A percentile compares a stretch with the other conserved stretches of the same genome.
Evolutionary conservation across 768 basidiomycete genomes (phyloP).

Genomic region (Phanerochaete sordida): DNA sequence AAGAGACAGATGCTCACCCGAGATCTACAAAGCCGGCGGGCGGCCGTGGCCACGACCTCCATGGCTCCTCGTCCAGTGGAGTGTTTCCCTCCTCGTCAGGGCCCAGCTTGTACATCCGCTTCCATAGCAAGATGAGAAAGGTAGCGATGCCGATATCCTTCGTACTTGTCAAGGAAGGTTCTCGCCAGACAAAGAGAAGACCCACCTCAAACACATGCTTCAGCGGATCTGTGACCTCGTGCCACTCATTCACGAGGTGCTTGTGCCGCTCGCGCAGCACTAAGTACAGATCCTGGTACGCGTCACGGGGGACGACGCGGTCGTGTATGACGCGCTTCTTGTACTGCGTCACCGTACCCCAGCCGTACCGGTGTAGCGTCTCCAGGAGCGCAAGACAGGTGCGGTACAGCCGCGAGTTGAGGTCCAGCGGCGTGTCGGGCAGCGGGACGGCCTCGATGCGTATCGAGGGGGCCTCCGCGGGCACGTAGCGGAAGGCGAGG

Average conservation of each 20-base stretch:
- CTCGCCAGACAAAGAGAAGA: background rate
- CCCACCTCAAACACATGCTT: slow-evolving; percentile 89
- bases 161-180: background rate
- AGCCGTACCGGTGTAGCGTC: slow-evolving; percentile 83
- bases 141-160: slow-evolving; percentile 96
- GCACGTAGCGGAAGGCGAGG: slow-evolving; percentile 76
- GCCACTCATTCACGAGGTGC: slow-evolving; percentile 70
- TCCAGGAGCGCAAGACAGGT: slow-evolving; percentile 81
- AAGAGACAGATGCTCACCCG: slow-evolving; percentile 46
- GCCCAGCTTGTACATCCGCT: slow-evolving; percentile 47
- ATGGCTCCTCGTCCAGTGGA: slow-evolving; percentile 37
- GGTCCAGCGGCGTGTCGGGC: slow-evolving; percentile 40
- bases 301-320: slow-evolving; percentile 65
- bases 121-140: slow-evolving; percentile 91
- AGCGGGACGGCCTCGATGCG: slow-evolving; percentile 58
- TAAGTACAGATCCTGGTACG: slow-evolving; percentile 89
- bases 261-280: slow-evolving; percentile 83
- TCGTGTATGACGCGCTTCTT: slow-evolving; percentile 87
- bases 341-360: slow-evolving; percentile 79
- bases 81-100: background rate
- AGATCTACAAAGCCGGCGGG: slow-evolving; percentile 86
- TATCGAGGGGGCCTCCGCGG: slow-evolving; percentile 29
- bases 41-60: slow-evolving; percentile 76
- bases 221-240: slow-evolving; percentile 77
- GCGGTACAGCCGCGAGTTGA: slow-evolving; percentile 67